Conservation (phyloP, 1,139 yeast genomes). For the Scheffersomyces cryptocercus region DNA sequence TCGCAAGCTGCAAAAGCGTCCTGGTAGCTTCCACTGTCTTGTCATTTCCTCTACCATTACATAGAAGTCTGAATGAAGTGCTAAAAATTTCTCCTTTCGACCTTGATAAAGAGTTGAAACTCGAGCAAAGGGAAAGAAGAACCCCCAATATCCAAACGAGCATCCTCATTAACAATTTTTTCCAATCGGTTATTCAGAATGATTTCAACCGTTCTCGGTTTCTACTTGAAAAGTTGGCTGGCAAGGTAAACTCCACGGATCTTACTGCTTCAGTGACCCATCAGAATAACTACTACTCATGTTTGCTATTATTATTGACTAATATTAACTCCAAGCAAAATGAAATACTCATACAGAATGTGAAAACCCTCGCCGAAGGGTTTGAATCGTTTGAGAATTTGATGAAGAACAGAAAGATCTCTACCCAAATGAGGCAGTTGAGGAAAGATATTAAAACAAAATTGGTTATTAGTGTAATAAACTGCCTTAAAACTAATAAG, state of each 20-base stretch:
- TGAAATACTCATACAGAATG: constrained; percentile 9
- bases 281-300: constrained; percentile 14
- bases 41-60: background rate
- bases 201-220: constrained; percentile 10
- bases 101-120: background rate
- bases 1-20: too few species aligned
- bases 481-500: background rate
- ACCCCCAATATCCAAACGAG: constrained; percentile 1
- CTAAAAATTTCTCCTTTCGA: constrained; percentile 5
- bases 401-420: background rate
- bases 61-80: background rate
- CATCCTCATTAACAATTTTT: constrained; percentile 10
- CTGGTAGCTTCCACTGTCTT: too few species aligned
- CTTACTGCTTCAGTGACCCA: constrained; percentile 4
- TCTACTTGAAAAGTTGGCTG: constrained; percentile 6
- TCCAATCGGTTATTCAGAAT: constrained; percentile 10
- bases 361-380: constrained; percentile 15
- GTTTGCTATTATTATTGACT: constrained; percentile 13
- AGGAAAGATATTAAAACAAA: constrained; percentile 1
- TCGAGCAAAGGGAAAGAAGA: background rate
- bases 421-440: background rate
- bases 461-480: constrained; percentile 3
- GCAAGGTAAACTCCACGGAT: constrained; percentile 2
- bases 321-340: constrained; percentile 5
- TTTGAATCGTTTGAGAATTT: constrained; percentile 1